A percentile compares a stretch with the other conserved stretches of the same genome.
phyloP scores from a whole-genome alignment of 495 filamentous ascomycete species.

The Tuber aestivum region DNA sequence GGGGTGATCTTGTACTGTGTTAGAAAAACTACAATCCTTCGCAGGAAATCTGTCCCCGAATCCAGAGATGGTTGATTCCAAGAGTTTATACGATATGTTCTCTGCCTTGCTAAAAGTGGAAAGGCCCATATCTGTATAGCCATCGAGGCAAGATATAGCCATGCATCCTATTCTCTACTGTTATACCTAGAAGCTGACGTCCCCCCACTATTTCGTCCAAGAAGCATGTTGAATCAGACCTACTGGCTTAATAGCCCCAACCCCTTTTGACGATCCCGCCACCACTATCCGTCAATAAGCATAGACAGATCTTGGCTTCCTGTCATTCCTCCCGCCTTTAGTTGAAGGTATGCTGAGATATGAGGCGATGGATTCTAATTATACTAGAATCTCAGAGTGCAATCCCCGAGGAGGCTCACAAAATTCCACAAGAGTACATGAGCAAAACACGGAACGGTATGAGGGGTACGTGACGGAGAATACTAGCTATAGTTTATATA shows the following conservation, averaged over 20 bases:
- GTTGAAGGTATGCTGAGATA: background rate
- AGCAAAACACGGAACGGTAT: background rate
- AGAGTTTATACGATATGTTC: background rate
- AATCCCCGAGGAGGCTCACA: background rate
- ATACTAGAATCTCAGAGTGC: background rate
- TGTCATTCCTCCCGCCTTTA: background rate
- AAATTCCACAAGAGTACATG: background rate
- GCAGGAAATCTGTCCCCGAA: too few relatives aligned
- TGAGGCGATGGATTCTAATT: background rate
- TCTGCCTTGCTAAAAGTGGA: background rate
- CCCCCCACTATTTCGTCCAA: background rate
- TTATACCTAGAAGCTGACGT: background rate
- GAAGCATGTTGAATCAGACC: background rate
- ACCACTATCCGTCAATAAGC: background rate
- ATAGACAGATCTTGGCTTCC: too few relatives aligned
- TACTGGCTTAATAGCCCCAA: background rate
- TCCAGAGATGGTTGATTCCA: too few relatives aligned
- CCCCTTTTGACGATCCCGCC: background rate
- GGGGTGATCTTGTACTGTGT: too few relatives aligned
- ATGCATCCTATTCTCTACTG: background rate
- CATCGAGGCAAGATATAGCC: background rate
- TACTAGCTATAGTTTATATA: background rate
- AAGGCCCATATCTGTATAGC: background rate
- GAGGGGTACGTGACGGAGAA: background rate
- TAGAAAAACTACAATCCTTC: too few relatives aligned